These are phyloP conservation scores for Kwoniella dendrophila DNA, from an alignment of 768 basidiomycete species.

Conservation along the genomic window DNA sequence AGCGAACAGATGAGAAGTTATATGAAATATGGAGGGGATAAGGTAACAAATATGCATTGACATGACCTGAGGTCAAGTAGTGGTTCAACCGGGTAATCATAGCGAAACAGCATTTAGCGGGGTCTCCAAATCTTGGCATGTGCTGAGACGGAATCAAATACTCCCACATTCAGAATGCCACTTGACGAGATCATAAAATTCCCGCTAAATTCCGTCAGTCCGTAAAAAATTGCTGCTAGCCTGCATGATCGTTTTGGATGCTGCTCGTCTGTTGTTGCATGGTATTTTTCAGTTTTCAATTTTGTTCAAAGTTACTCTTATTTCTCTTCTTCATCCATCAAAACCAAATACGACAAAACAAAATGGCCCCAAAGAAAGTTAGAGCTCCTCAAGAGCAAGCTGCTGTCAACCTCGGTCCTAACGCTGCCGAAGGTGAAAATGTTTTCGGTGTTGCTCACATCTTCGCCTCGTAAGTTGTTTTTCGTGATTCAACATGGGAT, in stretches of 20 bases:
- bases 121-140: background rate
- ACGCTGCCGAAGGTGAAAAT: slow-evolving; percentile 92
- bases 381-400: slow-evolving; percentile 69
- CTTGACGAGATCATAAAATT: background rate
- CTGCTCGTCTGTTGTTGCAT: background rate
- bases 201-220: slow-evolving; percentile 27
- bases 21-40: no score
- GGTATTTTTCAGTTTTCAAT: background rate
- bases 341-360: slow-evolving; percentile 18
- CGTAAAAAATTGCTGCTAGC: no score
- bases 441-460: slow-evolving; percentile 99
- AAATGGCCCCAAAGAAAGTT: slow-evolving; percentile 48
- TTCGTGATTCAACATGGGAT: background rate
- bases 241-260: no score
- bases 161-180: background rate
- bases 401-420: slow-evolving; percentile 88
- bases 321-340: slow-evolving; percentile 11
- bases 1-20: no score
- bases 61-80: no score
- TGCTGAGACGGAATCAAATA: background rate
- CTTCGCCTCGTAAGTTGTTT: slow-evolving; percentile 70
- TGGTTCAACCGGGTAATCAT: no score
- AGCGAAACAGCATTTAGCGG: no score
- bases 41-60: no score
- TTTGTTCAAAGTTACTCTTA: background rate